Base-by-base conservation (phyloP, 495 filamentous ascomycete species). In the Terfezia claveryi region DNA sequence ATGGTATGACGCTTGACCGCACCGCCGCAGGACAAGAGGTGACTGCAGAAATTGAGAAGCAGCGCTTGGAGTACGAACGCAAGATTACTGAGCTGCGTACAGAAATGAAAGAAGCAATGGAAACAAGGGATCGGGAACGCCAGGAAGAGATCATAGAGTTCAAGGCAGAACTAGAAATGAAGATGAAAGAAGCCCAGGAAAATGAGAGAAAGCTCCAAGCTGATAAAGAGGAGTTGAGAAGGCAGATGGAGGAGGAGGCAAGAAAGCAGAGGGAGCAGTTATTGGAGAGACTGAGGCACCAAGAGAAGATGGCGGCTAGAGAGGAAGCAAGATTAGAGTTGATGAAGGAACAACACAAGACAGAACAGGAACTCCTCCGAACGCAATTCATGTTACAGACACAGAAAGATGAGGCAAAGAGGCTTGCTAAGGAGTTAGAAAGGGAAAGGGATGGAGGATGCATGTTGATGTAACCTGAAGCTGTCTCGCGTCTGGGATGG, bases 21-120 rank as follows among this genome's bases (percentile, higher is more conserved):
- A 72, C 70, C 3, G 55, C 59, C n/a, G 70, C 70, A 1, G 69
- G 68, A 32, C 27, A 32, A 7, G 27, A 32, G 27, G 27, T 32
- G 2, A 52, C 41, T 44, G 61, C 66, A 17, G 54, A 53, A 46
- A 60, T 59, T 16, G 38, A 60, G 38, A 36, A 38, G 51, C 20
- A 8, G 50, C 27, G 51, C 17, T 37, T 37, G 14, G 51, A 36
- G 37, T 27, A 20, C 8, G 20, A n/a, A 49, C 20, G 44, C 4
- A 49, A 54, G 36, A 36, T 17, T 23, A 49, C 16, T 17, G 56
- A 54, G 12, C 37, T 44, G 57, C 54, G 38, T 12, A n/a, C 12
- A n/a, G 37, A 55, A 59, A 37, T 36, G 7, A 53, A 54, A 17
- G 51, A 54, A 37, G 56, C 27, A 46, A 59, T 32, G 20, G 36